Evolutionary conservation across 2,329 filamentous ascomycete species (phyloP).

Genomic region (Penicillium sp.): DNA sequence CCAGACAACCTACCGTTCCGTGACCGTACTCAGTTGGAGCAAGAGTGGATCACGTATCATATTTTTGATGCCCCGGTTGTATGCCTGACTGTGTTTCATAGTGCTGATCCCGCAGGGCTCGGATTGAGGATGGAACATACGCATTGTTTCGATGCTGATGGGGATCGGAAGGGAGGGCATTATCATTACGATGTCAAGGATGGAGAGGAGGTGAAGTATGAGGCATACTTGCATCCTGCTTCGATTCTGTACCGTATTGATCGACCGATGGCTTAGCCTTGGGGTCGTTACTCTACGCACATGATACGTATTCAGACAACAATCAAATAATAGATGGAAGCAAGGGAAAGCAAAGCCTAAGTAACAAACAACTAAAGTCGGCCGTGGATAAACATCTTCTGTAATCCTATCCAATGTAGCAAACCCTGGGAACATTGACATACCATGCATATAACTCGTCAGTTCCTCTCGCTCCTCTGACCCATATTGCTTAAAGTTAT

Average conservation of each 20-base stretch:
- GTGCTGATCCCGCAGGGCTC: constrained; percentile 38
- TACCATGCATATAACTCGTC: neutral
- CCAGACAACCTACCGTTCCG: constrained; percentile 25
- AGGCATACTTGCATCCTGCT: constrained; percentile 46
- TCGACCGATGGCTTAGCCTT: constrained; percentile 5
- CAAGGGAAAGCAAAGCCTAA: too few species aligned
- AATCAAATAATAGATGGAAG: too few species aligned
- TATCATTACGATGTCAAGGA: constrained; percentile 43
- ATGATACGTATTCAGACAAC: neutral
- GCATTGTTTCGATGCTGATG: constrained; percentile 40
- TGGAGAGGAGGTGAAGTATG: constrained; percentile 41
- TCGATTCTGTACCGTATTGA: constrained; percentile 41
- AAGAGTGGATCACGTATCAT: constrained; percentile 40
- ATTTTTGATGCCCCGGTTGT: constrained; percentile 37
- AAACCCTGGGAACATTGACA: neutral
- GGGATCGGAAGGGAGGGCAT: constrained; percentile 39
- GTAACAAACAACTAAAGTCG: neutral
- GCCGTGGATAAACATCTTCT: neutral
- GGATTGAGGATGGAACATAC: constrained; percentile 47
- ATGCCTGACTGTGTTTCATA: constrained; percentile 43
- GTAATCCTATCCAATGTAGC: neutral
- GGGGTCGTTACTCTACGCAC: neutral
- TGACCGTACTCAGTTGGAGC: constrained; percentile 26
- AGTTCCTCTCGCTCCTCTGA: neutral
- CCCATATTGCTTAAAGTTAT: too few species aligned